Percentiles rank a stretch among this genome's conserved stretches.
phyloP scores from a whole-genome alignment of 1,139 yeast species.

The Yamadazyma dendronema region DNA sequence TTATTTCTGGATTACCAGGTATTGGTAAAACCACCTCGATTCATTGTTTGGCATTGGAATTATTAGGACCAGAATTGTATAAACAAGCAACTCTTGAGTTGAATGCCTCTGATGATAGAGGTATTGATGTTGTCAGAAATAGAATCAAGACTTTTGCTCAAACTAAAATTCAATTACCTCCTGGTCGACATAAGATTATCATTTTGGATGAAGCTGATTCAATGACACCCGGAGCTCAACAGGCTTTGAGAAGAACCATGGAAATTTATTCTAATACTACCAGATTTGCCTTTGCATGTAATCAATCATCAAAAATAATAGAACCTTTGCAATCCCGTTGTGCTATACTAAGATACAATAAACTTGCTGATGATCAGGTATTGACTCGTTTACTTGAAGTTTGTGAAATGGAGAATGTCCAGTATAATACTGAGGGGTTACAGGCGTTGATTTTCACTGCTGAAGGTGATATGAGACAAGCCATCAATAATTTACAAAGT shows the following conservation, averaged over 20 bases:
- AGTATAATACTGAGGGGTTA: slow-evolving; percentile 85
- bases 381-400: slow-evolving; percentile 73
- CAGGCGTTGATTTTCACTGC: slow-evolving; percentile 95
- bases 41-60: slow-evolving; percentile 83
- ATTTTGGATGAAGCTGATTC: slow-evolving; percentile 95
- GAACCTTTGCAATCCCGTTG: slow-evolving; percentile 97
- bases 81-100: slow-evolving; percentile 85
- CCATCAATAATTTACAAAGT: slow-evolving; percentile 88
- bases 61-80: slow-evolving; percentile 67
- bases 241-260: slow-evolving; percentile 96
- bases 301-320: slow-evolving; percentile 88
- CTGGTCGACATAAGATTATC: slow-evolving; percentile 74
- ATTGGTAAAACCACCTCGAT: slow-evolving; percentile 95
- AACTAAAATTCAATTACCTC: slow-evolving; percentile 64
- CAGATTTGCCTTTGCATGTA: slow-evolving; percentile 96
- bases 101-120: slow-evolving; percentile 51
- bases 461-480: slow-evolving; percentile 99
- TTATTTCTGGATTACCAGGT: slow-evolving; percentile 93
- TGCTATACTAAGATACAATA: slow-evolving; percentile 84
- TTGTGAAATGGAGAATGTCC: slow-evolving; percentile 64
- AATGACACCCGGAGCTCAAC: slow-evolving; percentile 99
- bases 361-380: slow-evolving; percentile 82
- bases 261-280: slow-evolving; percentile 93
- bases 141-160: slow-evolving; percentile 59
- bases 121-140: slow-evolving; percentile 48